phyloP scores from a whole-genome alignment of 805 yeast genomes.

The Candida ponderosae region DNA sequence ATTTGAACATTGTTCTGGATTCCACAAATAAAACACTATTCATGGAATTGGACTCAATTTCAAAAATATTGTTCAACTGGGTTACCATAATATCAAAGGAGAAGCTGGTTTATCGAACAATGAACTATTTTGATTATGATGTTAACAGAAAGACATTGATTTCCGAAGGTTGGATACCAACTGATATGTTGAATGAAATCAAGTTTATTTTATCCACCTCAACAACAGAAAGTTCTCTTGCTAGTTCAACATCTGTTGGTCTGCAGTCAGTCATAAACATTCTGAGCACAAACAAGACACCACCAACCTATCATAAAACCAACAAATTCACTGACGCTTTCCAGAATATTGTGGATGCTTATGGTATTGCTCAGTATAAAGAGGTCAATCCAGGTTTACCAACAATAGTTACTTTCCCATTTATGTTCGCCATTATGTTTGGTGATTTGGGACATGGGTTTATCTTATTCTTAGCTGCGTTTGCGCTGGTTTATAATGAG shows the following conservation, averaged over 20 bases:
- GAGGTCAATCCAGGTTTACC: constrained; percentile 97
- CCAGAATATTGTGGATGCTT: constrained; percentile 91
- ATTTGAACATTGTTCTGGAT: constrained; percentile 53
- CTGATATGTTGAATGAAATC: constrained; percentile 49
- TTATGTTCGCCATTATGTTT: constrained; percentile 98
- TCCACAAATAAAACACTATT: constrained; percentile 61
- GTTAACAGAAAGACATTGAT: constrained; percentile 74
- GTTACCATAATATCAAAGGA: constrained; percentile 63
- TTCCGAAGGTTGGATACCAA: constrained; percentile 97
- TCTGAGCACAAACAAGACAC: constrained; percentile 33
- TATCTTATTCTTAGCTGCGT: constrained; percentile 68
- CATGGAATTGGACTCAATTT: constrained; percentile 72
- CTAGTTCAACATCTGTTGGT: no score
- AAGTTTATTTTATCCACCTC: neutral
- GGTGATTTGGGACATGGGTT: constrained; percentile 98
- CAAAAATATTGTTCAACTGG: constrained; percentile 74
- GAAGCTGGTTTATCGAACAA: constrained; percentile 68
- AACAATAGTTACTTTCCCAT: constrained; percentile 92
- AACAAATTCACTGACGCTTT: constrained; percentile 91
- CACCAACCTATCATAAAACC: constrained; percentile 91
- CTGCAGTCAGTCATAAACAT: neutral
- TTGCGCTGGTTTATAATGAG: constrained; percentile 66
- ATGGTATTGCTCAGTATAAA: constrained; percentile 86
- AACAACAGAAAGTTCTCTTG: no score
- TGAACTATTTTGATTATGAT: constrained; percentile 79